Base-by-base conservation (phyloP, 129 eudicot genomes). In the Flaveria sonorensis region DNA sequence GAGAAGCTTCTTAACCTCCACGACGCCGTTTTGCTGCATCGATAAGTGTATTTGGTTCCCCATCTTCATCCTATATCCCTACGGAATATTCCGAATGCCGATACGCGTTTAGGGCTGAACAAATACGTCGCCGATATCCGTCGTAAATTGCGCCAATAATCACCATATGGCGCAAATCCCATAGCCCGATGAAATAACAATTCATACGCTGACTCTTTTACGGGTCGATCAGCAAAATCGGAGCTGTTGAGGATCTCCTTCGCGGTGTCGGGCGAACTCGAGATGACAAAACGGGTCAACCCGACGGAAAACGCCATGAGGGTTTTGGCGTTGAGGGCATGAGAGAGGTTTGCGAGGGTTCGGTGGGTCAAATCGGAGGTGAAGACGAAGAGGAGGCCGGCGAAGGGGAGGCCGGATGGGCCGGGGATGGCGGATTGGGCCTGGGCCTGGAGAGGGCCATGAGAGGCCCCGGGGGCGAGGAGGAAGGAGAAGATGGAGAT, bases 81-180 rank as follows among this genome's bases (percentile, higher is more conserved):
- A 32, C 98, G 74, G 51, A 85, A 77, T 66, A n/a, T 79, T 13
- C 87, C 92, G 40, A 86, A 89, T 1, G 57, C 78, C 0, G 89
- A 73, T 1, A 90, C 77, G 48, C 97, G 72, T 26, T 72, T 87
- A 2, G 97, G 97, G 62, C 93, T 84, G 51, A 93, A 93, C 91
- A 93, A 78, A 72, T 93, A 88, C 50, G 90, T 81, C 0, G 95
- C 86, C 0, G 98, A 90, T 15, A 93, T 87, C 21, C 93, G 84
- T 79, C 98, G 83, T 63, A 93, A 57, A 32, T 84, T 83, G 73
- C 98, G 86, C 98, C 98, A 93, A 43, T 93, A 90, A 10, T 90
- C 98, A 2, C 98, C 97, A 7, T 88, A 93, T 0, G 96, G 96
- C 5, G 98, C 98, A 32, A 93, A 93, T 0, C 98, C 98, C 98